Conservation (phyloP, 495 filamentous ascomycete species). For the Talaromyces wortmannii region DNA sequence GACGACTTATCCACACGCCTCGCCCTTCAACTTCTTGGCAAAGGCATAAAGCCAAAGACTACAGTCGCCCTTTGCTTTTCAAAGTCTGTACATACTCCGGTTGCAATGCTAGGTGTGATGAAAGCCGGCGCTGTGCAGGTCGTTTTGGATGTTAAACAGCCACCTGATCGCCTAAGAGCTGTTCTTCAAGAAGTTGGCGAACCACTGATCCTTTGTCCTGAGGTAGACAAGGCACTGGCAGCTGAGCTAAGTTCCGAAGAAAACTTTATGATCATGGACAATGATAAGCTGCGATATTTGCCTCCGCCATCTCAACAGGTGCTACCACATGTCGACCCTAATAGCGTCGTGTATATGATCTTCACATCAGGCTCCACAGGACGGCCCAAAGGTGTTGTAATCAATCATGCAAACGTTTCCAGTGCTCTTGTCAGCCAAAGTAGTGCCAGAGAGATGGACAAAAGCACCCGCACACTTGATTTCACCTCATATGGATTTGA, state of each 20-base stretch:
- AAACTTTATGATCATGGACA: background rate
- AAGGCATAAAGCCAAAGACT: slow-evolving; percentile 4
- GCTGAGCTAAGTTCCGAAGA: background rate
- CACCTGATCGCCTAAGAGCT: slow-evolving; percentile 17
- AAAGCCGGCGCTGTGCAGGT: slow-evolving; percentile 32
- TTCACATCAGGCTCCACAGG: slow-evolving; percentile 31
- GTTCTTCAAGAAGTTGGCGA: background rate
- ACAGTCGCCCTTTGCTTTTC: slow-evolving; percentile 19
- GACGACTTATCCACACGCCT: slow-evolving; percentile 17
- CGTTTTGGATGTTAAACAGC: slow-evolving; percentile 30
- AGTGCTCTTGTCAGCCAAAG: slow-evolving; percentile 3
- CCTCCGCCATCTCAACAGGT: background rate
- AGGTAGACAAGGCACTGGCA: background rate
- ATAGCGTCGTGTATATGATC: slow-evolving; percentile 14
- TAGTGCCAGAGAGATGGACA: background rate
- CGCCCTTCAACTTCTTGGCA: slow-evolving; percentile 8
- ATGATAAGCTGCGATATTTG: background rate
- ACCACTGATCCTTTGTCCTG: background rate
- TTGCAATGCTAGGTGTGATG: slow-evolving; percentile 17
- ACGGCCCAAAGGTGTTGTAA: slow-evolving; percentile 31
- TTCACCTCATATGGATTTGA: background rate
- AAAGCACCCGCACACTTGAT: background rate
- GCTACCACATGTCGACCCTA: background rate
- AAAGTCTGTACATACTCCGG: slow-evolving; percentile 8
- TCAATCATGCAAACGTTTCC: slow-evolving; percentile 18